Percentiles rank a stretch among this genome's conserved stretches.
These are phyloP conservation scores for Adansonia madagascariensis DNA, from an alignment of 441 rosid species.

Conservation along the genomic window DNA sequence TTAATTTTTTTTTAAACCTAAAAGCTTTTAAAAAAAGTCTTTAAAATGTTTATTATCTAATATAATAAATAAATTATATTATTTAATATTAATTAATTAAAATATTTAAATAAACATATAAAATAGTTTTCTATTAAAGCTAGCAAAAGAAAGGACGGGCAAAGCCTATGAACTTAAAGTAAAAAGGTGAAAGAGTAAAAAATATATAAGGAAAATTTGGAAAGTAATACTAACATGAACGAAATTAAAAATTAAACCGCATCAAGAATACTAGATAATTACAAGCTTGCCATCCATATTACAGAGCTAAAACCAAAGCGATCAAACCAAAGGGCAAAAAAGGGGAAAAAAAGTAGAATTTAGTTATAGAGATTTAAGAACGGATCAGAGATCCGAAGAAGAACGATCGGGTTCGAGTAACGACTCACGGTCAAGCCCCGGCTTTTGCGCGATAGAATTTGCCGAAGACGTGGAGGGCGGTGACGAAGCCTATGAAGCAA, in stretches of 20 bases:
- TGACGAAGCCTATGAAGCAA: conserved; percentile 90
- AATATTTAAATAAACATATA: too few species aligned
- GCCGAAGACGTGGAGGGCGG: conserved; percentile 86
- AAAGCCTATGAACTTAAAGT: conserved; percentile 15
- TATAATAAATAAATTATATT: too few species aligned
- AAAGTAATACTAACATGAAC: background rate
- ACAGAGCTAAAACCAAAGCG: conserved; percentile 21
- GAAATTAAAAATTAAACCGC: background rate
- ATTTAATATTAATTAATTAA: too few species aligned
- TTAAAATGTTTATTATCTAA: too few species aligned
- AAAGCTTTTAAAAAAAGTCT: too few species aligned
- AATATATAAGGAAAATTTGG: too few species aligned
- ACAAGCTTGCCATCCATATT: conserved; percentile 13
- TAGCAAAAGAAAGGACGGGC: background rate
- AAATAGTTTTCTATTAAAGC: background rate
- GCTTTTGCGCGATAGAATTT: conserved; percentile 72
- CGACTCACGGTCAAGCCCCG: conserved; percentile 43
- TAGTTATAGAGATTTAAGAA: conserved; percentile 24
- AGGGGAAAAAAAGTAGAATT: background rate
- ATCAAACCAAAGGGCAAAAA: background rate
- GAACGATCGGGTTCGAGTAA: background rate
- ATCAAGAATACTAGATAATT: background rate
- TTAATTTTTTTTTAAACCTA: too few species aligned
- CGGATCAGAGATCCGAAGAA: conserved; percentile 3
- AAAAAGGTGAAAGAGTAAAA: too few species aligned